These are phyloP conservation scores for Helminthosporium solani DNA, from an alignment of 2,329 filamentous ascomycete genomes.

Conservation along the genomic window DNA sequence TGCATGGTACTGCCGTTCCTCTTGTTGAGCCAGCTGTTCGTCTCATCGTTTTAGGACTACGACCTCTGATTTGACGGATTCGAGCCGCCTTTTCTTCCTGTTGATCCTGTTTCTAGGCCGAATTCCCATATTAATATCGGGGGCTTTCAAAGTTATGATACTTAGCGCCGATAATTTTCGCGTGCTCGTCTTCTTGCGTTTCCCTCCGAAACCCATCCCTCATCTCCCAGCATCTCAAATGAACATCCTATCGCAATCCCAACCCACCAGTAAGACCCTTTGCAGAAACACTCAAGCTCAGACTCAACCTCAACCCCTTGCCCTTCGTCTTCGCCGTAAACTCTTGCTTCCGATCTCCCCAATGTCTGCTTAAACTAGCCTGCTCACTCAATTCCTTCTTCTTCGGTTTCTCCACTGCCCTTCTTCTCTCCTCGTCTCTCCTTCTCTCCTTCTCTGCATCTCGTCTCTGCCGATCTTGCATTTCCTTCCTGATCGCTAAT, in stretches of 20 bases:
- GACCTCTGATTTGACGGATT: too few relatives aligned
- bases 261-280: slow-evolving; percentile 20
- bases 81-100: too few relatives aligned
- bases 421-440: slow-evolving; percentile 6
- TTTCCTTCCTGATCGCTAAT: slow-evolving; percentile 21
- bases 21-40: too few relatives aligned
- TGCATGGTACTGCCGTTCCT: too few relatives aligned
- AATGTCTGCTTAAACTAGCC: slow-evolving; percentile 27
- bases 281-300: slow-evolving; percentile 31
- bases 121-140: too few relatives aligned
- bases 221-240: not conserved
- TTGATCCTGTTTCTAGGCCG: too few relatives aligned
- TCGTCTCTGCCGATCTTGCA: slow-evolving; percentile 6
- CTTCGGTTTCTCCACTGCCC: slow-evolving; percentile 5
- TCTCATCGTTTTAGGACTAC: too few relatives aligned
- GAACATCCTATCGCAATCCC: slow-evolving; percentile 17
- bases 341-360: slow-evolving; percentile 27
- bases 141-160: too few relatives aligned
- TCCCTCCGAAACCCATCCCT: not conserved
- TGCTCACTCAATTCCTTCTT: slow-evolving; percentile 20
- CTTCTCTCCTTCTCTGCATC: slow-evolving; percentile 4
- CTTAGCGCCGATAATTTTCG: too few relatives aligned
- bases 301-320: slow-evolving; percentile 31
- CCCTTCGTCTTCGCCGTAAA: slow-evolving; percentile 27
- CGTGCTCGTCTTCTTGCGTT: too few relatives aligned